phyloP scores from a whole-genome alignment of 2,329 filamentous ascomycete genomes.

The Cercospora canescens region DNA sequence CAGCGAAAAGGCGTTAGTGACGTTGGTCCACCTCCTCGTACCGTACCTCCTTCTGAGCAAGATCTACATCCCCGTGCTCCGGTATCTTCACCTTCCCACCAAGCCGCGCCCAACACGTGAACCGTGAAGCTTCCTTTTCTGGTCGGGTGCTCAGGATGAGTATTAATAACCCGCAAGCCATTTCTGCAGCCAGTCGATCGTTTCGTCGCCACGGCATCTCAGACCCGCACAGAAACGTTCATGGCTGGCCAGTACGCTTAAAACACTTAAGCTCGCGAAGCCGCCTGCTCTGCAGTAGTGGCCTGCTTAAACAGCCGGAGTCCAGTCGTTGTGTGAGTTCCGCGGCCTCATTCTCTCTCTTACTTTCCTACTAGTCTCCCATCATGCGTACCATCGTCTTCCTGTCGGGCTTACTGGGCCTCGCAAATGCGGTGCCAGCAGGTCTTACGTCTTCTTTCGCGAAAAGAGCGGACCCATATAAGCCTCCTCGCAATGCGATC shows the following conservation, averaged over 20 bases:
- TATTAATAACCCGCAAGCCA: not conserved
- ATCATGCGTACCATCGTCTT: slow-evolving; percentile 14
- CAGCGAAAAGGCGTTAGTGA: slow-evolving; percentile 3
- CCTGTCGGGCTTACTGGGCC: slow-evolving; percentile 17
- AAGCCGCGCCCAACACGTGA: not conserved
- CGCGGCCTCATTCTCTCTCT: not conserved
- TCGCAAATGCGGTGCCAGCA: slow-evolving; percentile 9
- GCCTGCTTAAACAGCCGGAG: not conserved
- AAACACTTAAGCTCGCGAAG: not conserved
- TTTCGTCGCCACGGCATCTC: not conserved
- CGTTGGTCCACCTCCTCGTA: slow-evolving; percentile 2
- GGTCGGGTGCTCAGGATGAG: not conserved
- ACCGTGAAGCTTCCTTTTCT: slow-evolving; percentile 9
- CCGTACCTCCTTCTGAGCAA: not conserved
- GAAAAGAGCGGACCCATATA: slow-evolving; percentile 20
- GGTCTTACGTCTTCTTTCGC: slow-evolving; percentile 8
- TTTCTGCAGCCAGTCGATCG: not conserved
- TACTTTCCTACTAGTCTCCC: not conserved
- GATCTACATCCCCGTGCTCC: not conserved
- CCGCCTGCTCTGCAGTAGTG: not conserved
- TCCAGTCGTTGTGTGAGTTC: not conserved
- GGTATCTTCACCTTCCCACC: not conserved
- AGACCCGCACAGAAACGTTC: not conserved
- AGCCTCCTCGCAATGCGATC: slow-evolving; percentile 22
- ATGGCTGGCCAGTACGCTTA: not conserved